phyloP scores from a whole-genome alignment of 179 eudicot species.

The Drosera spatulata region DNA sequence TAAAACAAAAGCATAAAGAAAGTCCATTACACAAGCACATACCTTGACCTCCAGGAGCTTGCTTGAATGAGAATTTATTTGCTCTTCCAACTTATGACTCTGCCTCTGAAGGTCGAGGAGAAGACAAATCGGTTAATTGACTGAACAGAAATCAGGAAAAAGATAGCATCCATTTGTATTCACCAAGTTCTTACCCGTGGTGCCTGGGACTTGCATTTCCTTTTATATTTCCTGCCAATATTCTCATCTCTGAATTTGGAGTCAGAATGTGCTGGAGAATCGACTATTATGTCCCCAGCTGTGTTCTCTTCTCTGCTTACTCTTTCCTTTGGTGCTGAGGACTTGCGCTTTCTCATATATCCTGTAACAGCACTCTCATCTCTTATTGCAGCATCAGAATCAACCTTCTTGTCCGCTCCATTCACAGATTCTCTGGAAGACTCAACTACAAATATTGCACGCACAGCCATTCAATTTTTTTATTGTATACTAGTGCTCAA shows the following conservation, averaged over 20 bases:
- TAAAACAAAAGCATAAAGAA: not conserved
- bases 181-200: conserved; percentile 13
- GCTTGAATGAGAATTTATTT: conserved; percentile 15
- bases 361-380: conserved; percentile 8
- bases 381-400: conserved; percentile 9
- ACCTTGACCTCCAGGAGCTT: conserved; percentile 51
- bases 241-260: conserved; percentile 8
- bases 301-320: not conserved
- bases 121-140: not conserved
- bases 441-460: conserved; percentile 8
- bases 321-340: conserved; percentile 12
- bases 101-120: conserved; percentile 18
- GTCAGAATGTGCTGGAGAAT: conserved; percentile 9
- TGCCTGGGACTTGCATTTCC: conserved; percentile 18
- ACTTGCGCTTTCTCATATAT: conserved; percentile 16
- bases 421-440: conserved; percentile 11
- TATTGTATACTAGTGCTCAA: not conserved
- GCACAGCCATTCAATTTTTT: not conserved
- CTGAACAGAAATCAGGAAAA: not conserved
- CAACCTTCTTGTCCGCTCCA: conserved; percentile 13
- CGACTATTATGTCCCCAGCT: conserved; percentile 12
- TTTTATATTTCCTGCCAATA: conserved; percentile 7
- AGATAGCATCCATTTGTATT: not conserved
- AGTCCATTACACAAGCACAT: not conserved
- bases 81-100: conserved; percentile 25